These are phyloP conservation scores for Lentinula novae-zelandiae DNA, from an alignment of 1,284 basidiomycete species.

Conservation along the genomic window DNA sequence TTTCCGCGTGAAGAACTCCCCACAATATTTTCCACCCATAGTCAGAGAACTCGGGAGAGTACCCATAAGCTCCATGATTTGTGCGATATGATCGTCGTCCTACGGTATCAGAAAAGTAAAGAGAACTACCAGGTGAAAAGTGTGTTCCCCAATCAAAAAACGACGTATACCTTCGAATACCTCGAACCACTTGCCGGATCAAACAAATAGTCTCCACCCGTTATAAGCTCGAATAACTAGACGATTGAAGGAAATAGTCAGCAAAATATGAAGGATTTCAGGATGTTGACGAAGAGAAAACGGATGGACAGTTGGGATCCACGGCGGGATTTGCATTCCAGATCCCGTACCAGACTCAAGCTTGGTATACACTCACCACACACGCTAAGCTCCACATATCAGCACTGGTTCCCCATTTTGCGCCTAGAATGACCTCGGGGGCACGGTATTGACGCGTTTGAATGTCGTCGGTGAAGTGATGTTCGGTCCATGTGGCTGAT, in stretches of 20 bases:
- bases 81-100: constrained; percentile 98
- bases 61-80: constrained; percentile 96
- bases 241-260: constrained; percentile 4
- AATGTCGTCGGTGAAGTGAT: constrained; percentile 94
- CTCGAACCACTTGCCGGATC: constrained; percentile 76
- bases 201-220: constrained; percentile 89
- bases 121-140: neutral
- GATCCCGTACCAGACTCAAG: neutral
- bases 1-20: constrained; percentile 94
- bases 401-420: constrained; percentile 90
- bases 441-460: constrained; percentile 97
- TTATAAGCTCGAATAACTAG: constrained; percentile 88
- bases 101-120: constrained; percentile 48
- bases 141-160: neutral
- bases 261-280: neutral
- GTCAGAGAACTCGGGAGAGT: constrained; percentile 85
- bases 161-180: constrained; percentile 55
- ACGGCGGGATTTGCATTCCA: too few species aligned
- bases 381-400: constrained; percentile 97
- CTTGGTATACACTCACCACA: constrained; percentile 56
- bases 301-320: too few species aligned
- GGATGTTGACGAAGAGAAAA: too few species aligned
- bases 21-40: constrained; percentile 90
- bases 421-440: constrained; percentile 95
- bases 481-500: constrained; percentile 80